These are phyloP conservation scores for Cynanchum wilfordii DNA, from an alignment of 257 asterid genomes.

Conservation along the genomic window DNA sequence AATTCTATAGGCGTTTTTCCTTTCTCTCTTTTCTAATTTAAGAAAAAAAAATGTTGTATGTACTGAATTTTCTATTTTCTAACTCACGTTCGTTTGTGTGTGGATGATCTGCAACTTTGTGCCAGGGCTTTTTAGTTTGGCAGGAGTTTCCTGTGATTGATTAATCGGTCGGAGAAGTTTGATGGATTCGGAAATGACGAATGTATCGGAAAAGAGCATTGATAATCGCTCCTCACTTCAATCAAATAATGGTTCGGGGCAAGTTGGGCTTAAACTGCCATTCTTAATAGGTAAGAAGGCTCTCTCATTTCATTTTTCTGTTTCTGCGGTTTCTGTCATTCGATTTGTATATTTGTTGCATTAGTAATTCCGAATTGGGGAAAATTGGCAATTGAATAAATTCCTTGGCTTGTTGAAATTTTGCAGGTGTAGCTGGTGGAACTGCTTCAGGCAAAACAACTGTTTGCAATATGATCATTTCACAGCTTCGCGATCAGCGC, in stretches of 20 bases:
- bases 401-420: background rate
- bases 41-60: too few species aligned
- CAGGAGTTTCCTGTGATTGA: background rate
- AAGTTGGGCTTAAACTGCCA: conserved; percentile 49
- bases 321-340: background rate
- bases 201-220: conserved; percentile 12
- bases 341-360: too few species aligned
- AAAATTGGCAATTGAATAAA: too few species aligned
- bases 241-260: conserved; percentile 31
- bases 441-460: conserved; percentile 97
- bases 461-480: conserved; percentile 78
- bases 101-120: background rate
- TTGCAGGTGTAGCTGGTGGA: conserved; percentile 96
- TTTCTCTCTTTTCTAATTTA: too few species aligned
- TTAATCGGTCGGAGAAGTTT: background rate
- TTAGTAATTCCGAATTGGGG: background rate
- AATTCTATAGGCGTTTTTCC: background rate
- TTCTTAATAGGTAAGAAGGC: conserved; percentile 58
- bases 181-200: conserved; percentile 32
- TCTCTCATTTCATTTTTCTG: background rate
- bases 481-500: conserved; percentile 85
- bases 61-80: background rate
- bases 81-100: background rate
- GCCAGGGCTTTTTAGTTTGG: background rate
- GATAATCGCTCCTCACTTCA: conserved; percentile 23